Evolutionary conservation across 1,284 basidiomycete species (phyloP).

Genomic region (Trichosporon sp.): DNA sequence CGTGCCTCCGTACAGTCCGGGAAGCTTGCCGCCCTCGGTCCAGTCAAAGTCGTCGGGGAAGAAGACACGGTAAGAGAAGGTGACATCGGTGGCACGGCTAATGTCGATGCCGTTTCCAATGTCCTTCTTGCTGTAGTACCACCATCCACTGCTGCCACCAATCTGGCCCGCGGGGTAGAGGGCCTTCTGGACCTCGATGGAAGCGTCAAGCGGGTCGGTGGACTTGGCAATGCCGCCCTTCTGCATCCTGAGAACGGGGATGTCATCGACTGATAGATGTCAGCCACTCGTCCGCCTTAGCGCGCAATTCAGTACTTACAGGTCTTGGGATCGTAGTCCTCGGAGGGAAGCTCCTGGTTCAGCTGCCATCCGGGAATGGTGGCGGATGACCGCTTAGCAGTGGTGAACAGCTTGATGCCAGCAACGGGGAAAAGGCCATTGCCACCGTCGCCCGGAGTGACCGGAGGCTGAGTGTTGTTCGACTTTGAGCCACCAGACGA

Average conservation of each 20-base stretch:
- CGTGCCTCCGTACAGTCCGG: constrained; percentile 44
- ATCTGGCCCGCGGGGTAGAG: constrained; percentile 34
- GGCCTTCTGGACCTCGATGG: constrained; percentile 14
- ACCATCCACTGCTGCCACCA: constrained; percentile 32
- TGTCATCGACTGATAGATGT: background rate
- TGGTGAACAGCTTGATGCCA: background rate
- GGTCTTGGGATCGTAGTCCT: background rate
- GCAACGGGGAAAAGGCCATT: background rate
- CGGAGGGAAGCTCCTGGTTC: background rate
- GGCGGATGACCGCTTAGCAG: background rate
- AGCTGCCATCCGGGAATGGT: background rate
- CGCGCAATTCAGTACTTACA: background rate
- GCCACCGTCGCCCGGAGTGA: background rate
- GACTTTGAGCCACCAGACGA: background rate
- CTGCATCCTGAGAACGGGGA: background rate
- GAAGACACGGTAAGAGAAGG: constrained; percentile 45
- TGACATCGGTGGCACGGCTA: constrained; percentile 34
- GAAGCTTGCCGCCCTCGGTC: constrained; percentile 48
- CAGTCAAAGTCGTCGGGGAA: constrained; percentile 45
- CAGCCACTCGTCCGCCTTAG: background rate
- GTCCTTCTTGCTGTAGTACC: constrained; percentile 36
- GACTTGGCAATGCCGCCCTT: constrained; percentile 11
- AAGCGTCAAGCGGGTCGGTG: constrained; percentile 34
- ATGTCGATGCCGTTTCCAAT: constrained; percentile 26
- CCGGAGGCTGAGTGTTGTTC: background rate